Conservation (phyloP, 2,329 filamentous ascomycete genomes). For the Xenoacremonium recifei region DNA sequence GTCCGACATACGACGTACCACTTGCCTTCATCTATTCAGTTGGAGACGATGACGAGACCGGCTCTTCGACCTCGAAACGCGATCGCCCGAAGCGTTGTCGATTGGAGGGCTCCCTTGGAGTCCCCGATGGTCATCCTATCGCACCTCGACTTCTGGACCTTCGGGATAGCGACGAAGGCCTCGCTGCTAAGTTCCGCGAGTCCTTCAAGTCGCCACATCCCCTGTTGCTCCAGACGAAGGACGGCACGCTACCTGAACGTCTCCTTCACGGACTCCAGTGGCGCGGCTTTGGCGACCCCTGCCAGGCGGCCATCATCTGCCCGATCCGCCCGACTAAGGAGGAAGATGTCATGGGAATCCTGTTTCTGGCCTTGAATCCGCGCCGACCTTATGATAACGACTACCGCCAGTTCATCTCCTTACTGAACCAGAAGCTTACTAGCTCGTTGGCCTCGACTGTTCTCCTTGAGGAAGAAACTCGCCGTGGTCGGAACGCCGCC, state of each 20-base stretch:
- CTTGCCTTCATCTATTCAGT: slow-evolving; percentile 52
- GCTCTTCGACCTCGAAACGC: slow-evolving; percentile 24
- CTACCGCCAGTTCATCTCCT: slow-evolving; percentile 64
- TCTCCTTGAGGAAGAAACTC: slow-evolving; percentile 68
- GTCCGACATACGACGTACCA: slow-evolving; percentile 48
- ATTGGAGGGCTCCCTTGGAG: slow-evolving; percentile 45
- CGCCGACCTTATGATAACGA: slow-evolving; percentile 71
- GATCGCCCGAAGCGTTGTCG: slow-evolving; percentile 36
- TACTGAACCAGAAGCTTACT: slow-evolving; percentile 56
- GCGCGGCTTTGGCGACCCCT: slow-evolving; percentile 65
- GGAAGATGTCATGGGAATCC: slow-evolving; percentile 64
- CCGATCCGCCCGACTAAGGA: slow-evolving; percentile 67
- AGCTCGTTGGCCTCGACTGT: slow-evolving; percentile 70
- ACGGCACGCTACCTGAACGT: slow-evolving; percentile 54
- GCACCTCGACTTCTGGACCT: slow-evolving; percentile 38
- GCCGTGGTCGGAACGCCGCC: slow-evolving; percentile 44
- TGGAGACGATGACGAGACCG: slow-evolving; percentile 35
- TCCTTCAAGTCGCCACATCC: slow-evolving; percentile 38
- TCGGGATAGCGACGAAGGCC: slow-evolving; percentile 33
- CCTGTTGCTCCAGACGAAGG: slow-evolving; percentile 39
- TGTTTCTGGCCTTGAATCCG: slow-evolving; percentile 70
- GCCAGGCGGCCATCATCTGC: slow-evolving; percentile 64
- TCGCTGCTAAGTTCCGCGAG: slow-evolving; percentile 39
- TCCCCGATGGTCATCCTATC: slow-evolving; percentile 42
- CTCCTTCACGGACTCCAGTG: slow-evolving; percentile 59